Evolutionary conservation across 768 basidiomycete genomes (phyloP), one percentile per base, ranked within the genome.

Genomic region (Rhodosporidiobolus sp.): DNA sequence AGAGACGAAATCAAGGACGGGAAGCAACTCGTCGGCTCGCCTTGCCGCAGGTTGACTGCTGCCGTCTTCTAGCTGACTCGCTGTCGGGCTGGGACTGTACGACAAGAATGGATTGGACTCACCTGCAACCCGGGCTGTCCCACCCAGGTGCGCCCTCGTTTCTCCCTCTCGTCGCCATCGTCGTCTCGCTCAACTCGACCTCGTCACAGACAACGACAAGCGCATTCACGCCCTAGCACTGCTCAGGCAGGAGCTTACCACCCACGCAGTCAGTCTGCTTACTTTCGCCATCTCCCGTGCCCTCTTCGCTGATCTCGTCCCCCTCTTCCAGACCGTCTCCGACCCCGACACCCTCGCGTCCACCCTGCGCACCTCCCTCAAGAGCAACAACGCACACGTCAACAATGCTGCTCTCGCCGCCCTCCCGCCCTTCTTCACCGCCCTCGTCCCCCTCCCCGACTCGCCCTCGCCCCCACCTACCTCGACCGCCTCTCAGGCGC

Each of bases 361-460:
- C 68, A 83, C 85, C 50, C 84, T 94, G 79, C 92, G 90, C 81
- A 78, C 87, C 49, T 90, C 88, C 76, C 85, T 94, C 76, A 87
- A 90, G 76, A 88, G 88, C 55, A 85, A 91, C 57, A 92, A 94
- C 82, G 88, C 90, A 78, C 90, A 92, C 77, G 83, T 94, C 52
- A 86, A 88, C 14, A 87, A 87, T 65, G 91, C 92, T 48, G 88
- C 91, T 43, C 83, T 94, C 76, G 85, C 86, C 68, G 87, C 86
- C 45, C 82, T 94, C 8, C 54, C 66, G 20, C 45, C 48, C 45
- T 60, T 57, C 35, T 69, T 69, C 30, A 43, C 54, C 20, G 49
- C 88, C 88, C 24, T 83, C 87, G 16, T 82, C 90, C 66, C 84
- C 90, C 48, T 87, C 87, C 34, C 84, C 53, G 78, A 79, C n/a